A percentile compares a stretch with the other conserved stretches of the same genome.
Evolutionary conservation across 2,329 filamentous ascomycete species (phyloP).

Genomic region (Stylonectria norvegica): DNA sequence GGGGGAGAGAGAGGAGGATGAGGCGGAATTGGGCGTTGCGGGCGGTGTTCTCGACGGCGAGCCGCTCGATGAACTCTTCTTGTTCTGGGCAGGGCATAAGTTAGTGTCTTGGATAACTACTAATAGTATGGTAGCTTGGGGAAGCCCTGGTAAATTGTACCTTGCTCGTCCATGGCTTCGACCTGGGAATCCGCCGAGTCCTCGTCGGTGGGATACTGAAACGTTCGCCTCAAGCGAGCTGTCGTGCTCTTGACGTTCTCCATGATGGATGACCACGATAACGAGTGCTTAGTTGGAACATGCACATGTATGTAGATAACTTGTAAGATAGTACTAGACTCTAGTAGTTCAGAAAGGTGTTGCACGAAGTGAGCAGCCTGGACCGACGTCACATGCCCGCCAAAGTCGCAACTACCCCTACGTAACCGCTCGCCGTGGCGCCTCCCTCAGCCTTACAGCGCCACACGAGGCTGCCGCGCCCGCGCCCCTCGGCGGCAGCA

Average conservation of each 20-base stretch:
- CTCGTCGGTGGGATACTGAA: constrained; percentile 67
- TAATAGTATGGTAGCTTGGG: constrained; percentile 1
- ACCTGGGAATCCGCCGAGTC: constrained; percentile 46
- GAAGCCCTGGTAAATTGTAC: constrained; percentile 39
- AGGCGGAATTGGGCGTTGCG: constrained; percentile 57
- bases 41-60: constrained; percentile 53
- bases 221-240: constrained; percentile 70
- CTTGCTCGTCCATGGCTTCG: constrained; percentile 72
- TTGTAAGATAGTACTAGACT: no score
- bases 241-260: constrained; percentile 28
- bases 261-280: constrained; percentile 25
- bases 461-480: constrained; percentile 16
- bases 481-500: constrained; percentile 14
- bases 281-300: no score
- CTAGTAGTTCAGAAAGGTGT: no score
- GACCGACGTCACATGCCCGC: constrained; percentile 23
- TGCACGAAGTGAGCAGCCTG: no score
- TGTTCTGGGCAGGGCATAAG: constrained; percentile 48
- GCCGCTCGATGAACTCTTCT: constrained; percentile 57
- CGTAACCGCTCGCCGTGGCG: no score
- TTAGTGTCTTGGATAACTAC: not conserved
- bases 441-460: constrained; percentile 28
- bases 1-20: constrained; percentile 58
- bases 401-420: no score
- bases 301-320: no score